phyloP scores from a whole-genome alignment of 805 yeast species.

The Yarrowia yakushimensis region DNA sequence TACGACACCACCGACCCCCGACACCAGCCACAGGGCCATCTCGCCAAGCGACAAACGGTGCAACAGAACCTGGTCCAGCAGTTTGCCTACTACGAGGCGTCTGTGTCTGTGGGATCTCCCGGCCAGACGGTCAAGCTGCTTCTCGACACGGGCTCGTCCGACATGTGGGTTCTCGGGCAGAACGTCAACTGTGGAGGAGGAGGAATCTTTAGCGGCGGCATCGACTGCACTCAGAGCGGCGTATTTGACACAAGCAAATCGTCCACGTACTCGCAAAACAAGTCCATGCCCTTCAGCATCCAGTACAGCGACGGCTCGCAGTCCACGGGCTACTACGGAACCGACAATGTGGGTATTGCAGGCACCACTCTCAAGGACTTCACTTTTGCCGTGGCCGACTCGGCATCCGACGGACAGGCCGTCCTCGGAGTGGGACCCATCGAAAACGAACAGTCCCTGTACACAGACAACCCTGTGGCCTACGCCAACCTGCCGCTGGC shows the following conservation, averaged over 20 bases:
- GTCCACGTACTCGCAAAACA: slow-evolving; percentile 9
- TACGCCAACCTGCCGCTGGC: slow-evolving; percentile 38
- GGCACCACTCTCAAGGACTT: slow-evolving; percentile 48
- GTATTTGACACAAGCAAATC: slow-evolving; percentile 11
- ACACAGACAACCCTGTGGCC: slow-evolving; percentile 24
- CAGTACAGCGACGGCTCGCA: slow-evolving; percentile 45
- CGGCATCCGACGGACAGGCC: slow-evolving; percentile 61
- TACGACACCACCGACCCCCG: slow-evolving; percentile 6
- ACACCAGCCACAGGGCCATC: not conserved
- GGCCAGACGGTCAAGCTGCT: slow-evolving; percentile 50
- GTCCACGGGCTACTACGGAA: slow-evolving; percentile 52
- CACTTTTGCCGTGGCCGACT: slow-evolving; percentile 71
- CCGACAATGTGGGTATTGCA: slow-evolving; percentile 56
- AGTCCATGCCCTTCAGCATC: slow-evolving; percentile 40
- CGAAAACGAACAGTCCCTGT: slow-evolving; percentile 34
- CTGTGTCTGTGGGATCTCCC: slow-evolving; percentile 52
- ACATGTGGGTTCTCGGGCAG: slow-evolving; percentile 51
- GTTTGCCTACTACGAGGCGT: slow-evolving; percentile 27
- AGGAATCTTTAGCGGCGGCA: slow-evolving; percentile 2
- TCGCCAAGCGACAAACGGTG: slow-evolving; percentile 1
- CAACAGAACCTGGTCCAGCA: slow-evolving; percentile 19
- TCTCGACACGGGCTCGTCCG: slow-evolving; percentile 68
- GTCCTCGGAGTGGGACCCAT: slow-evolving; percentile 40
- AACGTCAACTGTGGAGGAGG: slow-evolving; percentile 12
- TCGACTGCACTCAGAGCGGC: slow-evolving; percentile 8